Conservation (phyloP, 768 basidiomycete species). For the Tephrocybe rancida region DNA sequence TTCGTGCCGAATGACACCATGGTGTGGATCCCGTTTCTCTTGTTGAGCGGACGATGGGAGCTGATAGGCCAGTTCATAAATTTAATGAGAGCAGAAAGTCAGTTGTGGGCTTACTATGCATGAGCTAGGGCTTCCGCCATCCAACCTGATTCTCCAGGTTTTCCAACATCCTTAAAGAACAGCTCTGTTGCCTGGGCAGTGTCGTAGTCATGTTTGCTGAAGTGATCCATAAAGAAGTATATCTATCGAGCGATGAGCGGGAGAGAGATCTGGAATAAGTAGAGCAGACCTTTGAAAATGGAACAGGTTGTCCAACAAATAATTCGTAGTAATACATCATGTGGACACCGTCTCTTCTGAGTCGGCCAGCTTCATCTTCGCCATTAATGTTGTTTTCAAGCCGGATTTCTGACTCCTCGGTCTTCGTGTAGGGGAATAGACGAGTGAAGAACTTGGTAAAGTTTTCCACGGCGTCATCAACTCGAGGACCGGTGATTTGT, state of each 20-base stretch:
- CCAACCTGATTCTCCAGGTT: slow-evolving; percentile 17
- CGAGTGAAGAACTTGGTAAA: slow-evolving; percentile 16
- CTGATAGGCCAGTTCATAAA: too few relatives aligned
- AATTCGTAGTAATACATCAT: slow-evolving; percentile 14
- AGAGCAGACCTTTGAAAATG: slow-evolving; percentile 5
- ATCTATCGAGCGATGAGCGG: not conserved
- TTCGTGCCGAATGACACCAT: slow-evolving; percentile 18
- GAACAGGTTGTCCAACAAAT: slow-evolving; percentile 2
- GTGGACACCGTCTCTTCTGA: slow-evolving; percentile 1
- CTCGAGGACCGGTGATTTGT: slow-evolving; percentile 11
- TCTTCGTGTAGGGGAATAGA: slow-evolving; percentile 17
- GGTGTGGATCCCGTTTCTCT: slow-evolving; percentile 15
- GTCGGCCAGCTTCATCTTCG: slow-evolving; percentile 2
- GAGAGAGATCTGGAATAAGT: not conserved
- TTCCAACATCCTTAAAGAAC: slow-evolving; percentile 16
- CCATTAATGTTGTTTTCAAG: slow-evolving; percentile 13
- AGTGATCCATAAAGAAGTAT: slow-evolving; percentile 12
- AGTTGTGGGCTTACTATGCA: too few relatives aligned
- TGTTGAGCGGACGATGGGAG: slow-evolving; percentile 8
- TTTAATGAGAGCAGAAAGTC: too few relatives aligned
- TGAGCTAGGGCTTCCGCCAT: slow-evolving; percentile 8
- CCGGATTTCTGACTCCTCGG: slow-evolving; percentile 8
- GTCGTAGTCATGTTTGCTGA: slow-evolving; percentile 8
- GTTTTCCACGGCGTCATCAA: slow-evolving; percentile 14
- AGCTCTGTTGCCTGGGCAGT: slow-evolving; percentile 8